phyloP scores from a whole-genome alignment of 345 rosid genomes.

The Cochlearia excelsa region DNA sequence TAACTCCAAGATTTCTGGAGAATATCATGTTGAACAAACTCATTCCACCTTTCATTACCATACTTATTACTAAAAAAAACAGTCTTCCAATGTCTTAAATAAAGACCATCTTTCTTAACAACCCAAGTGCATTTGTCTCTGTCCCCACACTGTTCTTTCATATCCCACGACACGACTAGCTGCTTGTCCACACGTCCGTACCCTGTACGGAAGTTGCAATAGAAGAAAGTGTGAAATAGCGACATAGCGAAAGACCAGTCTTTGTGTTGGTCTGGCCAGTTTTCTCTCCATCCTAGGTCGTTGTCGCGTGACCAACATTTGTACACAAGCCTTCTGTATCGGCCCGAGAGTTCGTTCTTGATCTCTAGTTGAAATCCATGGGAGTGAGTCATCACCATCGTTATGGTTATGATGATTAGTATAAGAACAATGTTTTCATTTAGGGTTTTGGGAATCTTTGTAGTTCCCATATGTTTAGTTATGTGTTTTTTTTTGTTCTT shows the following conservation, averaged over 20 bases:
- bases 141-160: slow-evolving; percentile 31
- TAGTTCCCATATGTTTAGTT: slow-evolving; percentile 4
- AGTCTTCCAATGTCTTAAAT: slow-evolving; percentile 38
- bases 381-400: slow-evolving; percentile 32
- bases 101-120: slow-evolving; percentile 32
- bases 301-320: slow-evolving; percentile 38
- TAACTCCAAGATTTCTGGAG: slow-evolving; percentile 33
- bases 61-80: slow-evolving; percentile 33
- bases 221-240: slow-evolving; percentile 26
- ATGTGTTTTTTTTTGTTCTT: neutral
- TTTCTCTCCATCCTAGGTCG: slow-evolving; percentile 34
- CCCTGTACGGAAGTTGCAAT: slow-evolving; percentile 29
- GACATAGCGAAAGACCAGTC: slow-evolving; percentile 33
- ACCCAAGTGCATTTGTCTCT: slow-evolving; percentile 35
- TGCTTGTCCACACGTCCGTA: slow-evolving; percentile 30
- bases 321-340: slow-evolving; percentile 34
- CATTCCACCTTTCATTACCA: slow-evolving; percentile 36
- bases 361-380: slow-evolving; percentile 37
- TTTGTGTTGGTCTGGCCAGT: slow-evolving; percentile 28
- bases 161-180: slow-evolving; percentile 22
- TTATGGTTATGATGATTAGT: slow-evolving; percentile 23
- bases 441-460: slow-evolving; percentile 19
- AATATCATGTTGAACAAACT: slow-evolving; percentile 25
- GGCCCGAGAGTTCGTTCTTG: slow-evolving; percentile 30
- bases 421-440: slow-evolving; percentile 20